phyloP scores from a whole-genome alignment of 2,329 filamentous ascomycete genomes.

The Trichoderma lentiforme region DNA sequence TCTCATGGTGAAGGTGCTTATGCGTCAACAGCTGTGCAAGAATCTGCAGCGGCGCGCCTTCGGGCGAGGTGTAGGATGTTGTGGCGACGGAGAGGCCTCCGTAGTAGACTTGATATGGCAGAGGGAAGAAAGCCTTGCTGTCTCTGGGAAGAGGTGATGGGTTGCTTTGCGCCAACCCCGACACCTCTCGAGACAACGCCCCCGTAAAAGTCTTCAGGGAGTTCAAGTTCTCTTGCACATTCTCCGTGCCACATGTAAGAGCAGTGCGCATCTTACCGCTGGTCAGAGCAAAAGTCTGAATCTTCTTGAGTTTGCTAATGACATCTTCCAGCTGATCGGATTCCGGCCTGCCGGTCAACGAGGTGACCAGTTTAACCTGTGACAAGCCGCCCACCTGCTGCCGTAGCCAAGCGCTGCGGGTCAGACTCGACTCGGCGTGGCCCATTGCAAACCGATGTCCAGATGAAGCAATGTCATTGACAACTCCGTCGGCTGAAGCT shows the following conservation, averaged over 20 bases:
- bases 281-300: conserved; percentile 74
- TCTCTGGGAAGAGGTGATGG: conserved; percentile 43
- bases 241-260: conserved; percentile 79
- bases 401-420: conserved; percentile 64
- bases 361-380: conserved; percentile 80
- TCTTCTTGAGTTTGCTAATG: conserved; percentile 77
- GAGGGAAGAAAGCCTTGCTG: conserved; percentile 80
- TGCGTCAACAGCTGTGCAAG: conserved; percentile 91
- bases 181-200: conserved; percentile 25
- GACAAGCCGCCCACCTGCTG: conserved; percentile 90
- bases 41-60: conserved; percentile 79
- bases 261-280: conserved; percentile 70
- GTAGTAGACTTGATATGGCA: conserved; percentile 97
- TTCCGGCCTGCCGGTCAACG: conserved; percentile 68
- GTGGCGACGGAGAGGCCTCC: conserved; percentile 79
- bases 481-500: conserved; percentile 79
- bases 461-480: conserved; percentile 87
- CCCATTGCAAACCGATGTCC: conserved; percentile 84
- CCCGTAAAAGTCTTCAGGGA: conserved; percentile 68
- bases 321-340: conserved; percentile 70
- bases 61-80: conserved; percentile 72
- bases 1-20: conserved; percentile 95
- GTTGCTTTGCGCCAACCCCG: conserved; percentile 40
- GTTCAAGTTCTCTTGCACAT: conserved; percentile 64
- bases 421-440: conserved; percentile 77